phyloP scores from a whole-genome alignment of 495 filamentous ascomycete genomes.

The Lepidopterella palustris region DNA sequence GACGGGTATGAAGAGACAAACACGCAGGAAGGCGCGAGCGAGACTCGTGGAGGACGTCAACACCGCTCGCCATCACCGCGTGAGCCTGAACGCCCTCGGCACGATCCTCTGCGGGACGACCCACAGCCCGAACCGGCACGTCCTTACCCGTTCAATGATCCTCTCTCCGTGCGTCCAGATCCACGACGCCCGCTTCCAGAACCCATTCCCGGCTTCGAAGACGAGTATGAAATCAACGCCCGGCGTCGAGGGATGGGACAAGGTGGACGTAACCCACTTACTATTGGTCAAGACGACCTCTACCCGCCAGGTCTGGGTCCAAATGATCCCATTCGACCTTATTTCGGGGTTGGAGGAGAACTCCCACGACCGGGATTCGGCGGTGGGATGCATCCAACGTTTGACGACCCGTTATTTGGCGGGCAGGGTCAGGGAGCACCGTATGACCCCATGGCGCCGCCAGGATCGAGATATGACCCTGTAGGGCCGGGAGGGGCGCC shows the following conservation, averaged over 20 bases:
- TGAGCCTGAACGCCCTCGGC: conserved; percentile 23
- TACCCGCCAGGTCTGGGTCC: conserved; percentile 85
- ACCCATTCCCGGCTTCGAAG: conserved; percentile 71
- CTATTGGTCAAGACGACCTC: conserved; percentile 76
- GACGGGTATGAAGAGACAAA: conserved; percentile 62
- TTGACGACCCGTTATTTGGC: conserved; percentile 88
- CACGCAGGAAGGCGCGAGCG: background rate
- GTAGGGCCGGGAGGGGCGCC: conserved; percentile 64
- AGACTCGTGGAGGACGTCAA: background rate
- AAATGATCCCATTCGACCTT: conserved; percentile 67
- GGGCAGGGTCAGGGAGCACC: conserved; percentile 40
- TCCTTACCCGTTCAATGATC: conserved; percentile 62
- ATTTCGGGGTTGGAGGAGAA: conserved; percentile 47
- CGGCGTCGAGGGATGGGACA: conserved; percentile 50
- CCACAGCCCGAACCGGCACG: conserved; percentile 50
- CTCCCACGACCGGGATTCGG: conserved; percentile 46
- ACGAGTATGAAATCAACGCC: conserved; percentile 78
- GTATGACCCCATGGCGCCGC: conserved; percentile 52
- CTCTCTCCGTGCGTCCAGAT: conserved; percentile 55
- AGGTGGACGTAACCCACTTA: conserved; percentile 51
- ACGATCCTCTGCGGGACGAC: conserved; percentile 50
- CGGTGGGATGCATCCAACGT: conserved; percentile 91
- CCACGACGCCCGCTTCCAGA: conserved; percentile 62
- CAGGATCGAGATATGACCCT: conserved; percentile 71
- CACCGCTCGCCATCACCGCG: conserved; percentile 10